Conservation (phyloP, 1,284 basidiomycete genomes). For the Trametes versicolor region DNA sequence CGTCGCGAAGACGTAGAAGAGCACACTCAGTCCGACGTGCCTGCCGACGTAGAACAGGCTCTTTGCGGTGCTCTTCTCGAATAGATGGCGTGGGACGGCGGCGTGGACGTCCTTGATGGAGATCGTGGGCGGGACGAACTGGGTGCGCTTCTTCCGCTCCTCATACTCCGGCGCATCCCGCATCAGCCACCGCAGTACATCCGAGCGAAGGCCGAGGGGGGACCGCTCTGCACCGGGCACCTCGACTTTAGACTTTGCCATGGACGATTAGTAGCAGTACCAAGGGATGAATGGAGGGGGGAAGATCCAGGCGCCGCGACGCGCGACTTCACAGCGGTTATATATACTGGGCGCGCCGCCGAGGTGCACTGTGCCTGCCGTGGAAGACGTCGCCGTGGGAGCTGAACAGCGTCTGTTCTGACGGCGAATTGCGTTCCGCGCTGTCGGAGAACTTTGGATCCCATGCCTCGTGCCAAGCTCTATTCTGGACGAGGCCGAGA, state of each 20-base stretch:
- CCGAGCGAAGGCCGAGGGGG: background rate
- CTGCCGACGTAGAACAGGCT: constrained; percentile 52
- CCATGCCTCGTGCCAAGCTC: background rate
- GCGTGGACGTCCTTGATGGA: constrained; percentile 57
- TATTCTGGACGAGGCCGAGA: background rate
- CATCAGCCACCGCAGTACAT: constrained; percentile 24
- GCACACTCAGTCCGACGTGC: constrained; percentile 42
- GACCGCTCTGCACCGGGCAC: background rate
- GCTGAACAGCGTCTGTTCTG: background rate
- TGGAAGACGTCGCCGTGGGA: background rate
- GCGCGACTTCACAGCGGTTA: background rate
- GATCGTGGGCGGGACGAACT: constrained; percentile 51
- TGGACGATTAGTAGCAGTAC: too few relatives aligned
- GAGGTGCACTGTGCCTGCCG: background rate
- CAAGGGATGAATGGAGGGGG: background rate
- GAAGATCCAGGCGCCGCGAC: background rate
- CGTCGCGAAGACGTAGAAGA: constrained; percentile 38
- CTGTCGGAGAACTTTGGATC: background rate
- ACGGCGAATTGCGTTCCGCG: background rate
- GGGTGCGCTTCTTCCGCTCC: constrained; percentile 32
- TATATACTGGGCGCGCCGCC: background rate
- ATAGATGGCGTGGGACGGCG: constrained; percentile 59
- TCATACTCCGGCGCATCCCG: constrained; percentile 42
- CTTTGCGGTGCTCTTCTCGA: constrained; percentile 58
- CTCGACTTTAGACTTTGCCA: background rate